Evolutionary conservation across 495 filamentous ascomycete species (phyloP), one percentile per base, ranked within the genome.

Genomic region (Aspergillus sclerotiicarbonarius): DNA sequence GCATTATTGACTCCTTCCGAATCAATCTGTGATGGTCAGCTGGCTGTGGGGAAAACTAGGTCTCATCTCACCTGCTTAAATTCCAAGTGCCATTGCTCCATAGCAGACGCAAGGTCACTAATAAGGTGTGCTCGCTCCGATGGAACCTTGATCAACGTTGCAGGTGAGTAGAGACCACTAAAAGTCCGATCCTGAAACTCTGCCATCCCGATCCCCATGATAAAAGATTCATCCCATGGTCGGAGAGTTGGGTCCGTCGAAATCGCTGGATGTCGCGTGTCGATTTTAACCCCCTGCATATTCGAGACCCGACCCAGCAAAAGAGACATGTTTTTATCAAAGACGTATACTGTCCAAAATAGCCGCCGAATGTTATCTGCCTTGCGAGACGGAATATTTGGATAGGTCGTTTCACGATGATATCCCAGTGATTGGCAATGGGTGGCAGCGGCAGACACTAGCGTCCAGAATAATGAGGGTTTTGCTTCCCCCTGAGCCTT

Each of bases 1-100:
- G 33, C 31, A 9, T 31, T 43, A 30, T 57, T 51, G 12, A 57
- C 55, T 32, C 47, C 46, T 13, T 32, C 35, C 6, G 55, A 19
- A 43, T 57, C 19, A 3, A 57, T 76, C 64, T 87, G 72, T 67
- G 16, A 19, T 52, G 0, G n/a, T 16, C 8, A 19, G 50, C 35
- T 37, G 20, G 18, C 29, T 29, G 29, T 16, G 10, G 19, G 31
- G 21, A 18, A 18, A 4, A 15, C 1, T 15, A 18, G 6, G 31
- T 52, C 5, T 51, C 47, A 15, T 52, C 30, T 52, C n/a, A 52
- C 16, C 50, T 43, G 33, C 13, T 54, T 44, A 1, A 52, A 30
- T 20, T 52, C 50, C 37, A 37, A 18, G n/a, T 37, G 30, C 50
- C 50, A 52, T 13, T 52, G 10, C 18, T 52, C 50, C 31, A 52